Evolutionary conservation across 495 filamentous ascomycete genomes (phyloP).

Genomic region (Aspergillus biplanus): DNA sequence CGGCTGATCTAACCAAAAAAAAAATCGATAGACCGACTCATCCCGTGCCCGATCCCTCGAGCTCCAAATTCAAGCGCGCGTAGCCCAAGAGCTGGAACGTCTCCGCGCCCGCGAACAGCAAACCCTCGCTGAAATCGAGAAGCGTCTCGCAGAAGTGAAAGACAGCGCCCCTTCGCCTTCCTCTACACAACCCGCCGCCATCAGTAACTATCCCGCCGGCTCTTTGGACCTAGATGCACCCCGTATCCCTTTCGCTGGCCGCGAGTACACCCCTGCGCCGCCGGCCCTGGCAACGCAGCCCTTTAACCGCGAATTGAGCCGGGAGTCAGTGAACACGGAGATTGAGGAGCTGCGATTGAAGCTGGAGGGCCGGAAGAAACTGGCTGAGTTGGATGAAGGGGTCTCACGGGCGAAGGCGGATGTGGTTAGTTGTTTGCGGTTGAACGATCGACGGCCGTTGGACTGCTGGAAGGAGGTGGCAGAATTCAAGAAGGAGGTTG

Average conservation of each 20-base stretch:
- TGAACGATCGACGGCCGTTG: conserved; percentile 86
- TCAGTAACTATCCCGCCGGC: conserved; percentile 40
- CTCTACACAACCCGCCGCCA: conserved; percentile 35
- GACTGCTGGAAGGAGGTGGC: conserved; percentile 97
- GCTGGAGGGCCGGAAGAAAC: conserved; percentile 74
- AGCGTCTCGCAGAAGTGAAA: conserved; percentile 53
- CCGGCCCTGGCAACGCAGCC: conserved; percentile 27
- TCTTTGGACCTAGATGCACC: conserved; percentile 53
- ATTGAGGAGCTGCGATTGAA: conserved; percentile 74
- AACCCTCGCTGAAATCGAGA: conserved; percentile 58
- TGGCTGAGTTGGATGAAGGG: conserved; percentile 64
- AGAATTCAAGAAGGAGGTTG: conserved; percentile 84
- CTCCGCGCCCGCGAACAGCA: conserved; percentile 66
- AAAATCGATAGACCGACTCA: conserved; percentile 70
- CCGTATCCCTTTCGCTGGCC: conserved; percentile 51
- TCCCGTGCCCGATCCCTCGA: conserved; percentile 83
- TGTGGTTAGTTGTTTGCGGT: conserved; percentile 79
- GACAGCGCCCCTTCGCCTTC: conserved; percentile 34
- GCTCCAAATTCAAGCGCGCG: conserved; percentile 85
- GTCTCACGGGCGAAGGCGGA: conserved; percentile 75
- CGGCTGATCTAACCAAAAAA: conserved; percentile 9
- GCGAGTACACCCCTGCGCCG: conserved; percentile 40
- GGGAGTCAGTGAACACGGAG: conserved; percentile 62
- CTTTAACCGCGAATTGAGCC: conserved; percentile 50
- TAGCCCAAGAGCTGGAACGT: conserved; percentile 78